Evolutionary conservation across 2,329 filamentous ascomycete genomes (phyloP).

Genomic region (Monosporascus sp.): DNA sequence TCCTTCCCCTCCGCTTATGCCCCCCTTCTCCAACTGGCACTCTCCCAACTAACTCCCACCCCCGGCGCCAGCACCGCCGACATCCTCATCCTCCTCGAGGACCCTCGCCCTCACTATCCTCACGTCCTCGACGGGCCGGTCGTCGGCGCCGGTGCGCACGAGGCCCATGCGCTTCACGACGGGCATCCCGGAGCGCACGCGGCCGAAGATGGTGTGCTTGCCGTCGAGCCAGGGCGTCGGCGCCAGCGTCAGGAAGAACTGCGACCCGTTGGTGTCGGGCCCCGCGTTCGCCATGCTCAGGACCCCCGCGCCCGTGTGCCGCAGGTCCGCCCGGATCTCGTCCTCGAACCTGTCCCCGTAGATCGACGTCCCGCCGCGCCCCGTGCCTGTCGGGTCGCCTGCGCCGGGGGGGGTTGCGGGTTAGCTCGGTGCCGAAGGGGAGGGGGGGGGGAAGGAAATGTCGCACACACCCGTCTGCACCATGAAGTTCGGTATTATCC

Average conservation of each 20-base stretch:
- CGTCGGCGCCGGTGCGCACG: constrained; percentile 76
- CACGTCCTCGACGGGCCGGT: constrained; percentile 75
- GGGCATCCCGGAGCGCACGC: constrained; percentile 77
- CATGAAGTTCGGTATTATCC: constrained; percentile 96
- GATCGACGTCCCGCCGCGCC: constrained; percentile 81
- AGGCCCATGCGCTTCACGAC: constrained; percentile 84
- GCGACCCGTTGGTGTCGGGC: constrained; percentile 86
- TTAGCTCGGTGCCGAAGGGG: too few species aligned
- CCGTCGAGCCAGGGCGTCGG: constrained; percentile 95
- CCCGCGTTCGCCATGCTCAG: constrained; percentile 95
- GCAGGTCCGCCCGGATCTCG: constrained; percentile 73
- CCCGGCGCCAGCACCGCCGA: not conserved
- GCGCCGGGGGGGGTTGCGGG: too few species aligned
- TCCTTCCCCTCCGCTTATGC: too few species aligned
- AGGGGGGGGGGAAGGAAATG: too few species aligned
- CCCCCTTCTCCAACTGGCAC: not conserved
- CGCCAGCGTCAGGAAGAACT: constrained; percentile 94
- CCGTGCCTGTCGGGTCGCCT: constrained; percentile 82
- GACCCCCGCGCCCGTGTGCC: constrained; percentile 91
- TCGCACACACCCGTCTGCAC: constrained; percentile 64
- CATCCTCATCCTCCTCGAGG: constrained; percentile 50
- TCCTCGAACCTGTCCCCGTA: constrained; percentile 93
- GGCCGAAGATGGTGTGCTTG: constrained; percentile 94
- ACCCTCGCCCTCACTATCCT: constrained; percentile 71
- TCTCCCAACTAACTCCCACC: not conserved